Evolutionary conservation across 257 asterid species (phyloP).

Genomic region (Nicotiana noctiflora): DNA sequence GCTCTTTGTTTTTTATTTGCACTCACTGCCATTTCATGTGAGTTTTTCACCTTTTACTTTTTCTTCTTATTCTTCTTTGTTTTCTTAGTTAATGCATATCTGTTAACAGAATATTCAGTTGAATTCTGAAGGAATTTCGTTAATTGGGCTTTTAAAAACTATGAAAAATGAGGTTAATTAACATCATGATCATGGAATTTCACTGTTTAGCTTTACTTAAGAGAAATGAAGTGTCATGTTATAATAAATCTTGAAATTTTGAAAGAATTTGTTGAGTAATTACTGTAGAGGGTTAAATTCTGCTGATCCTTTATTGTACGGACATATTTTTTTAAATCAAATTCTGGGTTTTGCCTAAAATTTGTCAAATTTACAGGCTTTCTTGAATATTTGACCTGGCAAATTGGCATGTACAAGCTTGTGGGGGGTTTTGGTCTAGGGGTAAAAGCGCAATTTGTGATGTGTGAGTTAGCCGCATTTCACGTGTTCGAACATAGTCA

Average conservation of each 20-base stretch:
- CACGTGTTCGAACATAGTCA: no score
- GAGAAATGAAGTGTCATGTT: not conserved
- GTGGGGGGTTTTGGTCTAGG: no score
- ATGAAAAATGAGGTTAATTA: not conserved
- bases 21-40: constrained; percentile 9
- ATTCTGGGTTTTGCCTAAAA: not conserved
- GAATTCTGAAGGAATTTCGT: not conserved
- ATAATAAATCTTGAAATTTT: not conserved
- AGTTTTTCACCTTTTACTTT: not conserved
- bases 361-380: no score
- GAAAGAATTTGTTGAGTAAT: not conserved
- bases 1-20: constrained; percentile 3
- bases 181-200: not conserved
- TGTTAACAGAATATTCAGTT: not conserved
- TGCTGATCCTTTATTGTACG: not conserved
- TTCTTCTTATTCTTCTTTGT: not conserved
- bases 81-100: no score
- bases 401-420: no score
- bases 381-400: no score
- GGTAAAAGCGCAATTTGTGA: no score
- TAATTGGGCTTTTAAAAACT: no score
- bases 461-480: no score
- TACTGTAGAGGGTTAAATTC: not conserved
- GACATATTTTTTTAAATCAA: not conserved
- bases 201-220: not conserved